Evolutionary conservation across 2,329 filamentous ascomycete species (phyloP).

Genomic region (Sordariomycetes sp.): DNA sequence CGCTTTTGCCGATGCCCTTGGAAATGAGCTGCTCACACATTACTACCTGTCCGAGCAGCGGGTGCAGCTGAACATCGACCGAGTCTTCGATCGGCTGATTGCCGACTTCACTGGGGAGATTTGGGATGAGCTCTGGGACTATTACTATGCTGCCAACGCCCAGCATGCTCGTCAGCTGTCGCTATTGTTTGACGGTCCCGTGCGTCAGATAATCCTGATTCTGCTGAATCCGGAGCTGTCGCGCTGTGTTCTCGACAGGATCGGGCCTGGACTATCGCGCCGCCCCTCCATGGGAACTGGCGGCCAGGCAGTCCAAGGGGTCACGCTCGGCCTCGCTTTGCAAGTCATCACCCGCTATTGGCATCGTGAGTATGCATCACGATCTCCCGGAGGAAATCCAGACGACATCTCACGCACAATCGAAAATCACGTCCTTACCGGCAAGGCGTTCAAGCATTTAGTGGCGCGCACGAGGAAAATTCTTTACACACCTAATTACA

Average conservation of each 20-base stretch:
- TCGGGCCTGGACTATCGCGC: conserved; percentile 23
- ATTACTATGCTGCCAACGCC: conserved; percentile 18
- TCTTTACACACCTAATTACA: conserved; percentile 22
- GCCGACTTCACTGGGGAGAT: conserved; percentile 19
- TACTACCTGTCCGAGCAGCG: conserved; percentile 23
- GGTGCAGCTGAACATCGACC: conserved; percentile 22
- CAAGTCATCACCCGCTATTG: conserved; percentile 25
- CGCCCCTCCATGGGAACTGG: conserved; percentile 20
- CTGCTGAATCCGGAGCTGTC: conserved; percentile 25
- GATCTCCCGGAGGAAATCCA: conserved; percentile 15
- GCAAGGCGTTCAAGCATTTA: conserved; percentile 17
- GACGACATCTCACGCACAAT: conserved; percentile 7
- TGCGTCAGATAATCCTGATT: conserved; percentile 25
- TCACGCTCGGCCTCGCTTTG: conserved; percentile 22
- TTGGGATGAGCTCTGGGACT: conserved; percentile 25
- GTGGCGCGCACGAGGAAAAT: conserved; percentile 17
- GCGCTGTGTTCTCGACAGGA: conserved; percentile 21
- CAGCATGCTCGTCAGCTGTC: conserved; percentile 19
- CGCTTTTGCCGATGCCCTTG: conserved; percentile 21
- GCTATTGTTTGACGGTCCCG: conserved; percentile 24
- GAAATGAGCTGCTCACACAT: conserved; percentile 25
- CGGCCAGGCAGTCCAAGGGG: conserved; percentile 14
- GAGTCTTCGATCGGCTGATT: conserved; percentile 23
- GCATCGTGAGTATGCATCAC: conserved; percentile 22
- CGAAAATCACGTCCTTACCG: conserved; percentile 5